phyloP scores from a whole-genome alignment of 768 basidiomycete genomes.

The Leccinellum luteum region DNA sequence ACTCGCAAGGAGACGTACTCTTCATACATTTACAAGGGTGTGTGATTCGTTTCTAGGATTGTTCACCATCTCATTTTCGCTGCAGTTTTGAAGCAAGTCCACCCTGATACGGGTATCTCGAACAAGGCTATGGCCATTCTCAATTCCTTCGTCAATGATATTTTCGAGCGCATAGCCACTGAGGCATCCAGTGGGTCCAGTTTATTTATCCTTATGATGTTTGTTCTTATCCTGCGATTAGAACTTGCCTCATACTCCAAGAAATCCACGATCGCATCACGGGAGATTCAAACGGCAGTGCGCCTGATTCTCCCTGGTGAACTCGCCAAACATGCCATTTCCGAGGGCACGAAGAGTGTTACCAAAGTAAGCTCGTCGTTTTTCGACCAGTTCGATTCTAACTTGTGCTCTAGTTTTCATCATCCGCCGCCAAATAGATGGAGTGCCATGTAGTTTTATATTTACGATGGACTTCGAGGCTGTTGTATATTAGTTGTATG shows the following conservation, averaged over 20 bases:
- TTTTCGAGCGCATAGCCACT: slow-evolving; percentile 89
- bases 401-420: slow-evolving; percentile 36
- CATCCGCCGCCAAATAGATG: slow-evolving; percentile 43
- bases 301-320: slow-evolving; percentile 96
- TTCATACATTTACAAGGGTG: slow-evolving; percentile 93
- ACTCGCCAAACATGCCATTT: slow-evolving; percentile 97
- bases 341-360: slow-evolving; percentile 83
- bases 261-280: slow-evolving; percentile 98
- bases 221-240: slow-evolving; percentile 25
- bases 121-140: slow-evolving; percentile 95
- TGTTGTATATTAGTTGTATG: slow-evolving; percentile 36
- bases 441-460: slow-evolving; percentile 8
- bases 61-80: slow-evolving; percentile 1
- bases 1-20: slow-evolving; percentile 89
- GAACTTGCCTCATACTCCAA: slow-evolving; percentile 98
- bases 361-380: slow-evolving; percentile 44
- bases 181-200: slow-evolving; percentile 75
- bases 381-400: background rate
- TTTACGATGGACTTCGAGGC: slow-evolving; percentile 12
- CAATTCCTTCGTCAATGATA: slow-evolving; percentile 92
- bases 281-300: slow-evolving; percentile 96
- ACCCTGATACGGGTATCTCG: slow-evolving; percentile 98
- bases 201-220: background rate
- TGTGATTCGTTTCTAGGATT: background rate
- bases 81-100: slow-evolving; percentile 91